Evolutionary conservation across 2,329 filamentous ascomycete genomes (phyloP).

Genomic region (Rhynchosporium agropyri): DNA sequence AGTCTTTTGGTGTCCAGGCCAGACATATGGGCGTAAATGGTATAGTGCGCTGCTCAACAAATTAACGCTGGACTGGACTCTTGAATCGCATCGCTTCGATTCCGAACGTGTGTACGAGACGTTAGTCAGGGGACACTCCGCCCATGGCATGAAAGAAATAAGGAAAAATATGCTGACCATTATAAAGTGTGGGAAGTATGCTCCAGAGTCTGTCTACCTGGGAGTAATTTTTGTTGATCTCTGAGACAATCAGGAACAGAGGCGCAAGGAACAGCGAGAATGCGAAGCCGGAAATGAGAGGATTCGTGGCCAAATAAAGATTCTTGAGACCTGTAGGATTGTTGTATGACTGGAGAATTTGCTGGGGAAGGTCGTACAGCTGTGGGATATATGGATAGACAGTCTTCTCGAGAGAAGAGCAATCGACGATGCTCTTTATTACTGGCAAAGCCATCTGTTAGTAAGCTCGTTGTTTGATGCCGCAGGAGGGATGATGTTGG

Average conservation of each 20-base stretch:
- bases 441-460: conserved; percentile 69
- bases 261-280: conserved; percentile 71
- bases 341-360: conserved; percentile 60
- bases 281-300: conserved; percentile 73
- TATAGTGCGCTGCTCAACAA: conserved; percentile 66
- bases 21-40: conserved; percentile 76
- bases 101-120: background rate
- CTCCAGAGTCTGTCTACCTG: conserved; percentile 95
- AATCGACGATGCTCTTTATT: conserved; percentile 72
- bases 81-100: background rate
- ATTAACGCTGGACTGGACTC: background rate
- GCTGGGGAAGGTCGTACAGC: conserved; percentile 68
- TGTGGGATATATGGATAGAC: conserved; percentile 75
- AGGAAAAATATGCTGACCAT: conserved; percentile 46
- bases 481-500: too few species aligned
- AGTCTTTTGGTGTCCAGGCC: conserved; percentile 71
- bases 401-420: conserved; percentile 73
- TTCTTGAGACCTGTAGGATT: conserved; percentile 64
- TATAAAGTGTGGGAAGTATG: conserved; percentile 83
- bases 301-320: conserved; percentile 84
- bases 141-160: background rate
- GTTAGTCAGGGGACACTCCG: background rate
- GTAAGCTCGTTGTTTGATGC: background rate
- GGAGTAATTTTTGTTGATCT: conserved; percentile 93
- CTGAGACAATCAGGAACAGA: conserved; percentile 74